phyloP scores from a whole-genome alignment of 306 rosid species.

The Acacia melanoxylon region DNA sequence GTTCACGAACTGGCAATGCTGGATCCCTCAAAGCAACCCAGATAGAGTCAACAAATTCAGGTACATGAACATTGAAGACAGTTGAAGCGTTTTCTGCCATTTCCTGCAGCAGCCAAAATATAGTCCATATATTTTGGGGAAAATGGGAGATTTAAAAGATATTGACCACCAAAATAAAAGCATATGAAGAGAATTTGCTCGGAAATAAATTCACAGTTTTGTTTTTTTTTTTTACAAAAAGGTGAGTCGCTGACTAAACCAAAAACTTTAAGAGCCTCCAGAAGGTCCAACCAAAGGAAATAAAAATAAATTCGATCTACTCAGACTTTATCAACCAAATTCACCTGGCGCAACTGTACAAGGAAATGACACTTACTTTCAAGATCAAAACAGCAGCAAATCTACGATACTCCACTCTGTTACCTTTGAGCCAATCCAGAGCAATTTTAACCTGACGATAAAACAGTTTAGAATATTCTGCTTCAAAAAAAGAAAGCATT shows the following conservation, averaged over 20 bases:
- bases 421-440: conserved; percentile 84
- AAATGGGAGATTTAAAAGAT: conserved; percentile 3
- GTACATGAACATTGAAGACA: conserved; percentile 93
- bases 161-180: conserved; percentile 22
- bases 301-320: not conserved
- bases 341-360: not conserved
- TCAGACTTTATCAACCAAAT: not conserved
- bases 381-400: conserved; percentile 93
- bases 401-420: conserved; percentile 87
- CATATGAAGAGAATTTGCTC: not conserved
- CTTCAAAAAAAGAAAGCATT: not conserved
- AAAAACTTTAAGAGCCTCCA: not conserved
- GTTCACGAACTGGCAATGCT: conserved; percentile 83
- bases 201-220: not conserved
- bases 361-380: conserved; percentile 63
- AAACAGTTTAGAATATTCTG: conserved; percentile 23
- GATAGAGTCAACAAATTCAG: conserved; percentile 95
- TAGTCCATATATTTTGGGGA: not conserved
- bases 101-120: conserved; percentile 61
- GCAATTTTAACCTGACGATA: conserved; percentile 75
- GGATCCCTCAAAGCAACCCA: conserved; percentile 99
- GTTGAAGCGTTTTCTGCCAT: conserved; percentile 99
- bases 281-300: not conserved
- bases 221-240: not conserved
- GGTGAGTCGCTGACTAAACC: not conserved